Evolutionary conservation across 2,329 filamentous ascomycete genomes (phyloP), one percentile per base, ranked within the genome.

Genomic region (Colletotrichum incanum): DNA sequence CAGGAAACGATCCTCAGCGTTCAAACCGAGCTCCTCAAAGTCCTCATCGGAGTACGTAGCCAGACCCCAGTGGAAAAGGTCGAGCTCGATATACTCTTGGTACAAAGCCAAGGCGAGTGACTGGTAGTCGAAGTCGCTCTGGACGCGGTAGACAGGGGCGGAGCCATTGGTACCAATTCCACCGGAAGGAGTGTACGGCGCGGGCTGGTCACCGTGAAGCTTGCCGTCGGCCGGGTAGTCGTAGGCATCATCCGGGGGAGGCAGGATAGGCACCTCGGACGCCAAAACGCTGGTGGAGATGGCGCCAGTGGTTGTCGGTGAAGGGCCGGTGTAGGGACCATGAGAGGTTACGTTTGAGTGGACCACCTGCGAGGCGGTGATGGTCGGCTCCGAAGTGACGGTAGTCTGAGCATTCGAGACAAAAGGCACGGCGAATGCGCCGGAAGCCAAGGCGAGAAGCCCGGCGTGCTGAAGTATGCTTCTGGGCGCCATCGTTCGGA

Each of bases 31-130:
- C 1, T 86, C 89, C 8, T 89, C 84, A 75, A 95, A 96, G 20
- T 96, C 92, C 41, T 89, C 85, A 0, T 86, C 89, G 1, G 89
- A 90, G 81, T 94, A 96, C 0, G 85, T 89, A 0, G 89, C 90
- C 3, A 96, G 86, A 18, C 92, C 93, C 78, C 93, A 91, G 80
- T 93, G 91, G 87, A 96, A 96, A 18, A 94, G 86, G 78, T 96
- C 94, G 1, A 96, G 86, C 82, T 96, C 93, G 65, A 96, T 94
- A 88, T 90, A 96, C 81, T 96, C 94, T 77, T 95, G 92, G 79
- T 96, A 95, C 0, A 96, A 84, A 16, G 89, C 93, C 16, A 96
- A 85, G 0, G 91, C 88, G 39, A 96, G 86, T 0, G 93, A 95
- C 79, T 96, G 88, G 79, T 92, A 96, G 80, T 96, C 94, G 78